Evolutionary conservation across 768 basidiomycete genomes (phyloP).

Genomic region (Boletus barrowsii): DNA sequence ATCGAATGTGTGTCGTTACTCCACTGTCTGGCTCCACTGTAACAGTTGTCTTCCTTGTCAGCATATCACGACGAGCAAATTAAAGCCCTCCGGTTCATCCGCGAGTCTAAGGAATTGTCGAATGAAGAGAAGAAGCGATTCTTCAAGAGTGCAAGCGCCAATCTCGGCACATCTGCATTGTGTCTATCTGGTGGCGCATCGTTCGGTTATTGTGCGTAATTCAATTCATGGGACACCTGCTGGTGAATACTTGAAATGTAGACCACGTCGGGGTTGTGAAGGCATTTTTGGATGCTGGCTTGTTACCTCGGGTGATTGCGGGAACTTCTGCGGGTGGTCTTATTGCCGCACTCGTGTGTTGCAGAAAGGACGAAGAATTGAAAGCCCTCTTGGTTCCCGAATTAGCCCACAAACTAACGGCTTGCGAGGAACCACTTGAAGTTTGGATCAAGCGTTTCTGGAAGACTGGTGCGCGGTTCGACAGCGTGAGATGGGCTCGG

Average conservation of each 20-base stretch:
- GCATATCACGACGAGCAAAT: slow-evolving; percentile 82
- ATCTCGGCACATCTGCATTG: slow-evolving; percentile 87
- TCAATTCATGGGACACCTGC: not conserved
- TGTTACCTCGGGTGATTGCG: slow-evolving; percentile 89
- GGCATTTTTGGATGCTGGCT: slow-evolving; percentile 82
- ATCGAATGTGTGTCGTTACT: slow-evolving; percentile 65
- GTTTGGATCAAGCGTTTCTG: slow-evolving; percentile 72
- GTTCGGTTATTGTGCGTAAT: slow-evolving; percentile 82
- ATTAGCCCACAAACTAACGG: slow-evolving; percentile 79
- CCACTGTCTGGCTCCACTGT: not conserved
- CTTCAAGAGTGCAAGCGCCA: slow-evolving; percentile 85
- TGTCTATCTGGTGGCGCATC: slow-evolving; percentile 96
- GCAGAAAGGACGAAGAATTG: slow-evolving; percentile 85
- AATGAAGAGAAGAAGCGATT: slow-evolving; percentile 90
- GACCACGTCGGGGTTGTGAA: slow-evolving; percentile 90
- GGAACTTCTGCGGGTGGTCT: slow-evolving; percentile 94
- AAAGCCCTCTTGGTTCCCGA: slow-evolving; percentile 73
- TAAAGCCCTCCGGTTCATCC: slow-evolving; percentile 69
- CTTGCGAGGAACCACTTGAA: slow-evolving; percentile 72
- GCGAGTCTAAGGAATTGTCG: slow-evolving; percentile 68
- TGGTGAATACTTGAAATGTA: slow-evolving; percentile 27
- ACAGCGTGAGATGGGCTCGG: slow-evolving; percentile 83
- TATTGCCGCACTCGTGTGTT: slow-evolving; percentile 73
- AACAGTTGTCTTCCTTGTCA: slow-evolving; percentile 27
- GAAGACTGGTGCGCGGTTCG: slow-evolving; percentile 93